Evolutionary conservation across 129 eudicot species (phyloP), one percentile per base, ranked within the genome.

Genomic region (Arctium lappa): DNA sequence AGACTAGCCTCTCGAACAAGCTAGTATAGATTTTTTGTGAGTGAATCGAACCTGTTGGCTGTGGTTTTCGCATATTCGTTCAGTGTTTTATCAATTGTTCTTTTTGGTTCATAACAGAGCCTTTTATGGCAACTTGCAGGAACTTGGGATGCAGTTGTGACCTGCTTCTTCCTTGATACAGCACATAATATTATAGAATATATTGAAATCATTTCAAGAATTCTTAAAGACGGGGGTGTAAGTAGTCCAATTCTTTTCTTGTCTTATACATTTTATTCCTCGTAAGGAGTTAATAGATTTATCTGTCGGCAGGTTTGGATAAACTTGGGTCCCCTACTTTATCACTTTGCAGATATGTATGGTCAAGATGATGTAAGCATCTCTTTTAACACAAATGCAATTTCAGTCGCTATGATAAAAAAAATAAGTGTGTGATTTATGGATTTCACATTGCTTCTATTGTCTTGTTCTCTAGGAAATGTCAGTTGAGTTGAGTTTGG

Each of bases 201-300:
- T 82, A 95, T 95, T 69, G 97, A 91, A 83, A 90, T 93, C 46
- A 93, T 95, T 73, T 95, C 97, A 73, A 93, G 82, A 85, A 88
- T 93, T 80, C 94, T 95, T 79, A 95, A 91, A 84, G 94, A 93
- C n/a, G 99, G 97, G 31, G 99, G 99, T 38, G 99, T 95, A 90
- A 87, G 98, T 78, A 81, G 53, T 80, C 44, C 8, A 74, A 30
- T 62, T 31, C 30, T 30, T 78, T 81, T 68, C 70, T 80, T 9
- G 40, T 75, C 29, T 75, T 6, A 30, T 22, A 29, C 18, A 36
- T 74, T 48, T 63, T 73, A 5, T 74, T 12, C 31, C 50, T 69
- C 56, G 1, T 33, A n/a, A 68, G 37, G 30, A 69, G 5, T 63
- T 53, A 63, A 53, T 82, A 50, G 68, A 9, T 22, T 89, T 78